Conservation (phyloP, 352 stramenopile species). For the Lagenidium giganteum region DNA sequence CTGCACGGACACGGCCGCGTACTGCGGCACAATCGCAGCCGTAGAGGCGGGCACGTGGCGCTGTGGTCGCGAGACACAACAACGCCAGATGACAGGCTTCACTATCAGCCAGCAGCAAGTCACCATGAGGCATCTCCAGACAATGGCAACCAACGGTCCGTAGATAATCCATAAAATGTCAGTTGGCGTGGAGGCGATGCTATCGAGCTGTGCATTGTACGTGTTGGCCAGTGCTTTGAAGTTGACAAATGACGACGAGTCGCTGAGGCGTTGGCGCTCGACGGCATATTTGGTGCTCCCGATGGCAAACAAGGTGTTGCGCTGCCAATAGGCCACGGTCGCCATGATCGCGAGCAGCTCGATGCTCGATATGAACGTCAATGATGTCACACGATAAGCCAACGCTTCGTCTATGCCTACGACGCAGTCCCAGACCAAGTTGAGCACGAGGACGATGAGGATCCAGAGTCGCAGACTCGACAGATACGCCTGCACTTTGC, state of each 20-base stretch:
- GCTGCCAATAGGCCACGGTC: conserved; percentile 7
- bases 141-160: background rate
- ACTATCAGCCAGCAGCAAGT: no score
- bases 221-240: conserved; percentile 9
- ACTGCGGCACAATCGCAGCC: no score
- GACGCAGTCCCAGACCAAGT: conserved; percentile 2
- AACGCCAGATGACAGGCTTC: no score
- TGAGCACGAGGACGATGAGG: conserved; percentile 1
- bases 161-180: background rate
- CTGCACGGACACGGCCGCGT: no score
- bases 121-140: no score
- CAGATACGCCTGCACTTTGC: conserved; percentile 9
- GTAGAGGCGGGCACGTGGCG: no score
- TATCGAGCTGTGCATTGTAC: no score
- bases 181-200: background rate
- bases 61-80: no score
- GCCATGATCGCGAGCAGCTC: conserved; percentile 11
- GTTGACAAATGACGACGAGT: conserved; percentile 9
- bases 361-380: conserved; percentile 18
- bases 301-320: conserved; percentile 7
- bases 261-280: conserved; percentile 10
- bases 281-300: conserved; percentile 2
- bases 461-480: conserved; percentile 9
- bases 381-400: conserved; percentile 5
- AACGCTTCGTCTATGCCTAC: background rate